Evolutionary conservation across 192 early-diverging fungal genomes (phyloP).

Genomic region (Coemansia erecta): DNA sequence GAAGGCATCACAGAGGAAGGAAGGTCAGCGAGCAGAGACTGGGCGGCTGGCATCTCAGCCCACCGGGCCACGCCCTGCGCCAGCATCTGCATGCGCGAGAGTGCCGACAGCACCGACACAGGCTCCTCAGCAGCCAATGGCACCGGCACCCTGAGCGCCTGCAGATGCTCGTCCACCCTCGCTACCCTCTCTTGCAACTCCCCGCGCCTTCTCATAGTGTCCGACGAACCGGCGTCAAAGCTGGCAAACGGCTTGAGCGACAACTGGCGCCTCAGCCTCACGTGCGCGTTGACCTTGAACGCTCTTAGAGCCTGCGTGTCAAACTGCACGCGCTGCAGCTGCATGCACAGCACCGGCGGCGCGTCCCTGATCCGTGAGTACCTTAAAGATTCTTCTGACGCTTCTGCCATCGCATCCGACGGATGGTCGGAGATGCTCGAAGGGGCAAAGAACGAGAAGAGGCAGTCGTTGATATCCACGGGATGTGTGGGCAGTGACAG

Average conservation of each 20-base stretch:
- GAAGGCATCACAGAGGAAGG: not conserved
- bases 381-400: constrained; percentile 9
- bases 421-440: constrained; percentile 2
- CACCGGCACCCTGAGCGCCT: constrained; percentile 17
- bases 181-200: constrained; percentile 10
- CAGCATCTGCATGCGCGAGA: constrained; percentile 31
- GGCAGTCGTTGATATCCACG: constrained; percentile 51
- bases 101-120: constrained; percentile 25
- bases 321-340: constrained; percentile 70
- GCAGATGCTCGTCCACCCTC: constrained; percentile 7
- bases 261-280: constrained; percentile 60
- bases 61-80: constrained; percentile 28
- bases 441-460: constrained; percentile 39
- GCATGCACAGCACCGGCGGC: constrained; percentile 70
- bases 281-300: constrained; percentile 70
- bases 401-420: too few relatives aligned
- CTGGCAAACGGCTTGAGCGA: constrained; percentile 61
- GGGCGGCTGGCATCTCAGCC: constrained; percentile 16
- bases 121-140: not conserved
- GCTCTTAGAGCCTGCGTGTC: constrained; percentile 55
- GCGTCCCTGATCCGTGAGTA: constrained; percentile 35
- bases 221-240: constrained; percentile 13
- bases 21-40: constrained; percentile 20
- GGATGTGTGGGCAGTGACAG: constrained; percentile 25
- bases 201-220: not conserved